Evolutionary conservation across 495 filamentous ascomycete species (phyloP).

Genomic region (Astrothelium macrocarpum): DNA sequence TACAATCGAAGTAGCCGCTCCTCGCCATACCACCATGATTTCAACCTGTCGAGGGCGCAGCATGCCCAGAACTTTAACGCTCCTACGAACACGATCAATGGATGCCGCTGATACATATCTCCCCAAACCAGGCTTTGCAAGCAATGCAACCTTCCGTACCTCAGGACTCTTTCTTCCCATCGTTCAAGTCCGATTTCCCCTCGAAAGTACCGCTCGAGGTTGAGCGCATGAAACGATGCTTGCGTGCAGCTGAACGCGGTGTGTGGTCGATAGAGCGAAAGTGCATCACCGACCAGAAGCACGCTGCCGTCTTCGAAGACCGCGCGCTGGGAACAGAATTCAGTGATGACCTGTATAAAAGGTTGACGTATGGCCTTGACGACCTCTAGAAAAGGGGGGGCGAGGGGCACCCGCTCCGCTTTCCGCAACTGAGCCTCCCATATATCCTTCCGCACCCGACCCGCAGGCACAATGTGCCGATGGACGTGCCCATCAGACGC

Average conservation of each 20-base stretch:
- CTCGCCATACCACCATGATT: neutral
- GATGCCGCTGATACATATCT: neutral
- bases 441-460: conserved; percentile 14
- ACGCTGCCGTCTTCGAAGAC: conserved; percentile 18
- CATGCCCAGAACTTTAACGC: neutral
- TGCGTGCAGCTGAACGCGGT: conserved; percentile 20
- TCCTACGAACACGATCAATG: neutral
- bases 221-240: conserved; percentile 22
- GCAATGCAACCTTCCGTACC: conserved; percentile 28
- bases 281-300: conserved; percentile 21
- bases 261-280: conserved; percentile 22
- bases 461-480: conserved; percentile 17
- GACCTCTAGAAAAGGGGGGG: conserved; percentile 19
- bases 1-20: neutral
- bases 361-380: conserved; percentile 18
- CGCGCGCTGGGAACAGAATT: conserved; percentile 14
- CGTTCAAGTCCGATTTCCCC: conserved; percentile 32
- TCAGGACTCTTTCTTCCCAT: conserved; percentile 37
- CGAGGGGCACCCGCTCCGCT: conserved; percentile 14
- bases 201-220: conserved; percentile 13
- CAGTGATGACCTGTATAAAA: conserved; percentile 21
- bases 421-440: conserved; percentile 18
- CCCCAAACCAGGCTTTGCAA: neutral
- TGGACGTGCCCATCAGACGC: conserved; percentile 13
- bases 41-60: neutral